Conservation (phyloP, 139 green algal species). For the Yamagishiella unicocca region DNA sequence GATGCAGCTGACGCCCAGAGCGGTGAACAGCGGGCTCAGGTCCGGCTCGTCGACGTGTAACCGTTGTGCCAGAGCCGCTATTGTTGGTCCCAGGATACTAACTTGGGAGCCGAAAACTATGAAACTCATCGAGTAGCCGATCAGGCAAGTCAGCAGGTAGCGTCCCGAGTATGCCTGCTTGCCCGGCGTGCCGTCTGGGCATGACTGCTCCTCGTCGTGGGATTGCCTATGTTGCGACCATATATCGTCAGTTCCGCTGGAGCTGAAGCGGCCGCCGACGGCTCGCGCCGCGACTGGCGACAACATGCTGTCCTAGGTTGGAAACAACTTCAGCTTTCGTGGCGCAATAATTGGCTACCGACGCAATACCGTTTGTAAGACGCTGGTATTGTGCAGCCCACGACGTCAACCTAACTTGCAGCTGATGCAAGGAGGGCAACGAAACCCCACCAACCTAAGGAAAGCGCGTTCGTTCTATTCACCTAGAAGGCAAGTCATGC, state of each 20-base stretch:
- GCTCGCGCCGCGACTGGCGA: not conserved
- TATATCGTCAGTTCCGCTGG: not conserved
- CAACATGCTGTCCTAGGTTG: not conserved
- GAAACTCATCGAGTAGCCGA: conserved; percentile 64
- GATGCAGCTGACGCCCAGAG: conserved; percentile 64
- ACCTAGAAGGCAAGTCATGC: too few relatives aligned
- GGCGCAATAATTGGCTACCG: too few relatives aligned
- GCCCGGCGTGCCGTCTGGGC: not conserved
- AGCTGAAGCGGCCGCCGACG: conserved; percentile 31
- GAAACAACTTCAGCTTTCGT: too few relatives aligned
- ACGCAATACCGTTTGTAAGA: too few relatives aligned
- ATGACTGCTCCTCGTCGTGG: conserved; percentile 16
- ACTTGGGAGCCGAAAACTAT: conserved; percentile 67
- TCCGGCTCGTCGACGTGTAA: conserved; percentile 52
- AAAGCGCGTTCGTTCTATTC: too few relatives aligned
- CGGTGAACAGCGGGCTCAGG: conserved; percentile 62
- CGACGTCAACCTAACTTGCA: too few relatives aligned
- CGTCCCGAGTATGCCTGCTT: not conserved
- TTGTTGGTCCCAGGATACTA: conserved; percentile 60
- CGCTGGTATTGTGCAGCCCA: too few relatives aligned
- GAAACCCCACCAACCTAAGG: too few relatives aligned
- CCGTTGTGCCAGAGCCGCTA: conserved; percentile 38
- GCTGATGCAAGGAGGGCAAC: too few relatives aligned
- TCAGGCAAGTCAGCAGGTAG: conserved; percentile 51
- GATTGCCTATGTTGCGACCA: not conserved